Evolutionary conservation across 1,139 yeast species (phyloP), one percentile per base, ranked within the genome.

Genomic region (Ogataea hybrid): DNA sequence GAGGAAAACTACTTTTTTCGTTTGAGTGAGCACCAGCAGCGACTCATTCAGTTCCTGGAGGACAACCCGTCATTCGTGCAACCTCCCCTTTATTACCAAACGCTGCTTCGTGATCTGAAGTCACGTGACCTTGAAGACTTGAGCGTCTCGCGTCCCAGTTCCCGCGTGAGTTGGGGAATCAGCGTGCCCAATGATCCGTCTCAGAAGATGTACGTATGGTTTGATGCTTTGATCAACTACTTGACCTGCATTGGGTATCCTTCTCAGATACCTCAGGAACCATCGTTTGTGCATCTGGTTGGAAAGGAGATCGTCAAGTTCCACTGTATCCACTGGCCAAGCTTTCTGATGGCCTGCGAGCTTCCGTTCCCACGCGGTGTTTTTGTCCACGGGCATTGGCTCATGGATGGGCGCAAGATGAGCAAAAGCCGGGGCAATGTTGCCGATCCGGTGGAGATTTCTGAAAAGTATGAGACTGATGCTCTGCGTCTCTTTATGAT

Each of bases 311-410:
- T 92, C 39, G 72, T 80, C 37, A 78, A 82, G 47, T 92, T 92
- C 64, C 98, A 94, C 58, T 81, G 94, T 54, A 76, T 90, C 14
- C 89, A 88, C 59, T 92, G 98, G 98, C 98, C 98, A 0, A 83
- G 90, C 1, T 84, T 92, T 48, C 68, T 92, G 43, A 67, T 90
- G 72, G 97, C 97, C 0, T 94, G 95, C 0, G 82, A 73, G 0
- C 58, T 86, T 0, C 77, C 77, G 3, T 58, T 83, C 7, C 97
- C 97, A 0, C 65, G 71, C 30, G 84, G 81, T 49, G 77, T 92
- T 4, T 73, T 89, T 11, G 96, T 92, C 1, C 99, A 92, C 64
- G 82, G 95, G 3, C 98, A 92, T 62, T 92, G 98, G 98, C 70
- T 90, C 15, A 76, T 86, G 63, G 84, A 81, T 34, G 97, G 97